These are phyloP conservation scores for Pseudogymnoascus sp. DNA, from an alignment of 2,329 filamentous ascomycete genomes.

Conservation along the genomic window DNA sequence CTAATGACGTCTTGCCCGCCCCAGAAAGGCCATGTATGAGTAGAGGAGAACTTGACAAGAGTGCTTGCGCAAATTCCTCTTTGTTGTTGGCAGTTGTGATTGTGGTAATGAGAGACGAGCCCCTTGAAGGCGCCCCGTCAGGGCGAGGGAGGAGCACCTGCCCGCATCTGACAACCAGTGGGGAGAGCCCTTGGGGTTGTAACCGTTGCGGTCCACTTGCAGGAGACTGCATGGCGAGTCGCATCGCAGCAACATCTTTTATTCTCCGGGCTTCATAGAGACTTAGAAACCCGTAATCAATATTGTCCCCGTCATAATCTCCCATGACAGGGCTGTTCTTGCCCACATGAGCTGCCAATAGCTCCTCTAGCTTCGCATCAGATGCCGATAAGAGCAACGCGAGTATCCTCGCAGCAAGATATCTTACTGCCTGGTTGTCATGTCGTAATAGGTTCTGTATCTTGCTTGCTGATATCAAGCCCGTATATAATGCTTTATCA, in stretches of 20 bases:
- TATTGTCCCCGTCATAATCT: constrained; percentile 64
- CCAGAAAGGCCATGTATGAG: constrained; percentile 78
- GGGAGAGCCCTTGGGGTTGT: constrained; percentile 42
- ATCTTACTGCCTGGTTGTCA: constrained; percentile 56
- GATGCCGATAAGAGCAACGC: constrained; percentile 72
- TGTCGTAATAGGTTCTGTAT: constrained; percentile 64
- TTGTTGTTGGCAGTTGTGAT: constrained; percentile 68
- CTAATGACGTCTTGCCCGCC: constrained; percentile 81
- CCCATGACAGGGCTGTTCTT: constrained; percentile 54
- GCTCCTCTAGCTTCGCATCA: constrained; percentile 67
- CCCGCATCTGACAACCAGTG: constrained; percentile 58
- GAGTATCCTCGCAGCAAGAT: constrained; percentile 75
- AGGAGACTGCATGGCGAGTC: neutral
- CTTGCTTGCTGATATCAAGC: constrained; percentile 56
- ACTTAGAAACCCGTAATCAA: constrained; percentile 72
- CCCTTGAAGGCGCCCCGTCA: constrained; percentile 39
- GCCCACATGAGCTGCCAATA: constrained; percentile 61
- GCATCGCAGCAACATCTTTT: constrained; percentile 17
- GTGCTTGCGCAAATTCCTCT: constrained; percentile 55
- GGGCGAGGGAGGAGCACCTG: constrained; percentile 60
- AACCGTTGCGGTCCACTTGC: constrained; percentile 5
- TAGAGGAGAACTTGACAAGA: constrained; percentile 65
- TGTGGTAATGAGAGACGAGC: constrained; percentile 58
- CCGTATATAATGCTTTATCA: constrained; percentile 61
- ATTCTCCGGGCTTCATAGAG: constrained; percentile 45